These are phyloP conservation scores for Leishmania mexicana DNA, from an alignment of 208 protist genomes.

Conservation along the genomic window DNA sequence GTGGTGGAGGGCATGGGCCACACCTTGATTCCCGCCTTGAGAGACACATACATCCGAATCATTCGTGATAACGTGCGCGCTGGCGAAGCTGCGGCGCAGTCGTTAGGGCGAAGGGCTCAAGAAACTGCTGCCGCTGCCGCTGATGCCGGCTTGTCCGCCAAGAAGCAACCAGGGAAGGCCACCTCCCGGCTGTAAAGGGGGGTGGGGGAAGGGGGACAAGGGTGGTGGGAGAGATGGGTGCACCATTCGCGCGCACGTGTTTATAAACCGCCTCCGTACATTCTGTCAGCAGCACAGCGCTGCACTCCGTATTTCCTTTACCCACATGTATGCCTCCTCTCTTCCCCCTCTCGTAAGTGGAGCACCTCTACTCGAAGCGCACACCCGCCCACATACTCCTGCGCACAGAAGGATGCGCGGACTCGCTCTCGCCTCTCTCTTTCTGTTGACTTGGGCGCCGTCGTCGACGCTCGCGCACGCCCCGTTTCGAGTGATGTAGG, in stretches of 20 bases:
- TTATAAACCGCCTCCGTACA: not conserved
- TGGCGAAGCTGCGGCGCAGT: slow-evolving; percentile 21
- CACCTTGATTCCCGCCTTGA: slow-evolving; percentile 41
- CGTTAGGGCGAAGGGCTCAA: slow-evolving; percentile 4
- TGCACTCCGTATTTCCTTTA: not conserved
- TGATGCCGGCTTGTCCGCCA: not conserved
- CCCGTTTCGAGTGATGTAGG: not conserved
- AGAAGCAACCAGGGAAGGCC: not conserved
- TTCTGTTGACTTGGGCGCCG: not conserved
- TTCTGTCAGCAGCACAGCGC: not conserved
- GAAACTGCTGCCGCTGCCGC: slow-evolving; percentile 1
- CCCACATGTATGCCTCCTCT: not conserved
- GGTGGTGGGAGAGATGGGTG: not conserved
- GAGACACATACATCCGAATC: slow-evolving; percentile 24
- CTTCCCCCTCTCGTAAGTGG: not conserved
- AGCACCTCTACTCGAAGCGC: not conserved
- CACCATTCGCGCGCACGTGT: not conserved
- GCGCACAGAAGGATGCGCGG: not conserved
- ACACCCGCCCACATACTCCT: not conserved
- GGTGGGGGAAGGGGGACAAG: not conserved
- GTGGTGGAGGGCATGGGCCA: slow-evolving; percentile 68
- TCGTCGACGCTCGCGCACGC: not conserved
- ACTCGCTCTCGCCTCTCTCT: not conserved
- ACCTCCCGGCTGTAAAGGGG: slow-evolving; percentile 29
- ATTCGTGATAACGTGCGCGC: slow-evolving; percentile 35